Evolutionary conservation across 352 stramenopile species (phyloP), one percentile per base, ranked within the genome.

Genomic region (Pythium chondricola): DNA sequence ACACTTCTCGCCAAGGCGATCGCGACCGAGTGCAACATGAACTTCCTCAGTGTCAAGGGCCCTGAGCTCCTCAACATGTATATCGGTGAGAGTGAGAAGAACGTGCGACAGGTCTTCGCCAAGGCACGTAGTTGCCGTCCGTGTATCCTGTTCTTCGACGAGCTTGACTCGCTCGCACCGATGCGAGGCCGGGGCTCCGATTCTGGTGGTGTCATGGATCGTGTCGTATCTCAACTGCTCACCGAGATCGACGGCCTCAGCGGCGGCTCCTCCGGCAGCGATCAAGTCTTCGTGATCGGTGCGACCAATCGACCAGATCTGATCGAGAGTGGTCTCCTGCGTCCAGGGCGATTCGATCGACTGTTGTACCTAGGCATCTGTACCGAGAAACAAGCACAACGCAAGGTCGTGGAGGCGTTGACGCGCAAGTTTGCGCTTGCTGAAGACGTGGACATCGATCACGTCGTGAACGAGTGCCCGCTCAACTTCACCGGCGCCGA

Each of bases 31-130:
- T 98, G 90, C 65, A 89, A 94, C 17, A 72, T 98, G 38, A 96
- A 97, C 39, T 98, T 98, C 50, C 58, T 98, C 31, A 97, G 88
- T 44, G 90, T 99, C 36, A 98, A 98, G 57, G 95, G 83, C 0
- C 93, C 92, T 1, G 94, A 98, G 63, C 65, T 99, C 33, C 79
- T 99, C 31, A 97, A 98, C 66, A 97, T 96, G 66, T 99, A 98
- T 67, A 97, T 99, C 39, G 96, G 96, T 26, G 96, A 98, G 70
- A 97, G 85, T 36, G 96, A 98, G 69, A 94, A 94, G 30, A 98
- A 98, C 56, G 85, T 99, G 21, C 83, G 95, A 8, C 81, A 93
- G 44, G 79, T 98, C 2, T 99, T 99, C 71, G 76, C 76, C 16
- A 95, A 68, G 57, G 82, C 83, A 20, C 65, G 83, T 17, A 88